These are phyloP conservation scores for Colletotrichum cereale DNA, from an alignment of 2,329 filamentous ascomycete species.

Conservation along the genomic window DNA sequence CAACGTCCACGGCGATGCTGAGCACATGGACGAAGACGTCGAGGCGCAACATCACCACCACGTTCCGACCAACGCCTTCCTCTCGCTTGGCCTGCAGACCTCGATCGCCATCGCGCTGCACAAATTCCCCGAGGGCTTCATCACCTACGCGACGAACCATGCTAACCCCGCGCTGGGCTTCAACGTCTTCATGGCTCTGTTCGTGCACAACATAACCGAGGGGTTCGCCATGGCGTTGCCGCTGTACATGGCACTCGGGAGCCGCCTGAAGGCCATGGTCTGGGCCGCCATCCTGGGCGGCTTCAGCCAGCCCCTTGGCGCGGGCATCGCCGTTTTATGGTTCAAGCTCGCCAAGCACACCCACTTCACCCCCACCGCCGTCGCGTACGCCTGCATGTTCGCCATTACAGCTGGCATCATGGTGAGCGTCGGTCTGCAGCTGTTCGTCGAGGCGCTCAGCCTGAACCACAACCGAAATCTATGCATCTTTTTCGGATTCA, in stretches of 20 bases:
- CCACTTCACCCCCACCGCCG: conserved; percentile 63
- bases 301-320: conserved; percentile 87
- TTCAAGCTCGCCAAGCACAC: conserved; percentile 76
- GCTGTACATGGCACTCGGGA: conserved; percentile 89
- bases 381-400: conserved; percentile 85
- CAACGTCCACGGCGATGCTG: conserved; percentile 48
- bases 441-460: conserved; percentile 88
- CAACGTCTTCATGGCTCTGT: conserved; percentile 93
- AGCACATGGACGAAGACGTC: conserved; percentile 50
- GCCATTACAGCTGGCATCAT: conserved; percentile 93
- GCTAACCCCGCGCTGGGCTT: conserved; percentile 90
- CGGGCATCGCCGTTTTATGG: conserved; percentile 86
- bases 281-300: conserved; percentile 89
- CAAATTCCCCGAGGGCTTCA: conserved; percentile 89
- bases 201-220: conserved; percentile 98
- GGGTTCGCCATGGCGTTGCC: conserved; percentile 95
- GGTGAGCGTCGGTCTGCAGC: conserved; percentile 89
- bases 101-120: conserved; percentile 95
- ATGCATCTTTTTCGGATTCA: conserved; percentile 84
- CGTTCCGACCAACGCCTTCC: conserved; percentile 91
- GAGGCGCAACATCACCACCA: conserved; percentile 86
- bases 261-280: conserved; percentile 82
- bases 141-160: conserved; percentile 98
- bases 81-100: conserved; percentile 95
- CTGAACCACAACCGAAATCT: conserved; percentile 83